Evolutionary conservation across 1,284 basidiomycete genomes (phyloP).

Genomic region (Volvariella volvacea): DNA sequence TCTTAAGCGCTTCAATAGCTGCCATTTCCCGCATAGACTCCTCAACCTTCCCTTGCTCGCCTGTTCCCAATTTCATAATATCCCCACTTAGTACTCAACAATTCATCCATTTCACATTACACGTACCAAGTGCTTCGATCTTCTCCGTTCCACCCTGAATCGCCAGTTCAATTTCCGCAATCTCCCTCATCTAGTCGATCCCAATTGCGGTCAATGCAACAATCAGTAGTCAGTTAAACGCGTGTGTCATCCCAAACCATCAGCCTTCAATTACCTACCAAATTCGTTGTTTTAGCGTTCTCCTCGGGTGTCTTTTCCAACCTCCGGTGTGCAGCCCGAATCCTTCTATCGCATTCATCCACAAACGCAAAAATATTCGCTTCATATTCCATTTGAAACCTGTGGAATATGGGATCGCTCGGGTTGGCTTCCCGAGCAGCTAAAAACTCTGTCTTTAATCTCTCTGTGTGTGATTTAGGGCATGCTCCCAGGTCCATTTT

Average conservation of each 20-base stretch:
- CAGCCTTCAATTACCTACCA: slow-evolving; percentile 54
- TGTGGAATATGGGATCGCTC: slow-evolving; percentile 71
- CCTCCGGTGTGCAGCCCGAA: slow-evolving; percentile 88
- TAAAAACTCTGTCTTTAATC: slow-evolving; percentile 88
- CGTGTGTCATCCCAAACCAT: slow-evolving; percentile 1
- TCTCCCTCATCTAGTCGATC: slow-evolving; percentile 84
- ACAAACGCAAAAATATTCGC: slow-evolving; percentile 93
- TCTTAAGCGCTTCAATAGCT: slow-evolving; percentile 96
- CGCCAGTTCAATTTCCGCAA: slow-evolving; percentile 97
- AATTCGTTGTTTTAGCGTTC: slow-evolving; percentile 95
- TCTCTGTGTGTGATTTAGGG: slow-evolving; percentile 93
- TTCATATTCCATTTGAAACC: slow-evolving; percentile 93
- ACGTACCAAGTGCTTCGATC: slow-evolving; percentile 86
- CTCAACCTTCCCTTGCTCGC: slow-evolving; percentile 96
- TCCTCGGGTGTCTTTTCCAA: slow-evolving; percentile 99
- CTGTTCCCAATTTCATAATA: slow-evolving; percentile 31
- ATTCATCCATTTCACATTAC: slow-evolving; percentile 8
- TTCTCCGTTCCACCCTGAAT: slow-evolving; percentile 98
- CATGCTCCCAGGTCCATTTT: slow-evolving; percentile 99
- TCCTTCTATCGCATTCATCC: slow-evolving; percentile 96
- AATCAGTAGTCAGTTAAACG: slow-evolving; percentile 5
- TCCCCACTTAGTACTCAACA: slow-evolving; percentile 14
- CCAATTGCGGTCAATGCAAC: neutral
- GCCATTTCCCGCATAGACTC: slow-evolving; percentile 97
- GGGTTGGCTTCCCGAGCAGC: slow-evolving; percentile 73